phyloP scores from a whole-genome alignment of 129 eudicot genomes.

The Cynara cardunculus region DNA sequence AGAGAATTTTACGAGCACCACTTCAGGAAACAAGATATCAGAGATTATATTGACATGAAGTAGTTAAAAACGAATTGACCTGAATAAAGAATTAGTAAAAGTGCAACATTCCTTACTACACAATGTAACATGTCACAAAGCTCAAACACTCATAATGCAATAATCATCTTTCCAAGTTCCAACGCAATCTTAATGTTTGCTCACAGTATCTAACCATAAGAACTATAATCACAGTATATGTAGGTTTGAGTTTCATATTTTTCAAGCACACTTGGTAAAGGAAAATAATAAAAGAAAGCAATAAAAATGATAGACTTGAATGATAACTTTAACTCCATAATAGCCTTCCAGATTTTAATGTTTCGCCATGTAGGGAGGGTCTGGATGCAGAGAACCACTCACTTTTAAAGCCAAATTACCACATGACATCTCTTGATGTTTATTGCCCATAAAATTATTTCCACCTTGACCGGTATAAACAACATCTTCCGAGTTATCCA shows the following conservation, averaged over 20 bases:
- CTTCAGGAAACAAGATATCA: not conserved
- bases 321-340: not conserved
- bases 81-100: not conserved
- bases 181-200: not conserved
- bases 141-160: not conserved
- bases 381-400: not conserved
- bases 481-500: conserved; percentile 36
- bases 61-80: not conserved
- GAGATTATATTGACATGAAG: not conserved
- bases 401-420: conserved; percentile 51
- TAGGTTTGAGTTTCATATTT: not conserved
- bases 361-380: not conserved
- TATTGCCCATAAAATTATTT: conserved; percentile 25
- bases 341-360: not conserved
- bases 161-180: not conserved
- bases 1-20: not conserved
- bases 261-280: not conserved
- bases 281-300: not conserved
- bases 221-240: not conserved
- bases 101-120: not conserved
- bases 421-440: conserved; percentile 20
- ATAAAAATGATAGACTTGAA: not conserved
- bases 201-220: not conserved
- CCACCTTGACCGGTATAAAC: conserved; percentile 50
- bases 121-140: not conserved